Conservation (phyloP, 1,284 basidiomycete genomes). For the Microbotryum silenes-acaulis region DNA sequence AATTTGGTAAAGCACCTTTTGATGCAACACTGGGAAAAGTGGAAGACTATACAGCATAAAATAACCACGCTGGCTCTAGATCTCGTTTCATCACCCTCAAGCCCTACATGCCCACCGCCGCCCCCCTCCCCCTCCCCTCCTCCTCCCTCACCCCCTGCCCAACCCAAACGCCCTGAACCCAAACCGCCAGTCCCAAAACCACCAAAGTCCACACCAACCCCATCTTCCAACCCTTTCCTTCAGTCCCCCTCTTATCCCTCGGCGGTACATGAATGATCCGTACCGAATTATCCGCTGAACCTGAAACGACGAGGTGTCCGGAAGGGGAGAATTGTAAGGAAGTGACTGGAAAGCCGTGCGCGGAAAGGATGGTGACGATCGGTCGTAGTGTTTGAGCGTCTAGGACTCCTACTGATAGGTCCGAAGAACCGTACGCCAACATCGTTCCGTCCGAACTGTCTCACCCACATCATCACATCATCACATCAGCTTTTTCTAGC, state of each 20-base stretch:
- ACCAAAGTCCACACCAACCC: not conserved
- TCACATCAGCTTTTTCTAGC: not conserved
- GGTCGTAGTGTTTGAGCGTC: constrained; percentile 73
- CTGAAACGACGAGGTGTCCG: constrained; percentile 75
- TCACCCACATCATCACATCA: too few relatives aligned
- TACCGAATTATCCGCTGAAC: constrained; percentile 83
- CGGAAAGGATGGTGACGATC: constrained; percentile 74
- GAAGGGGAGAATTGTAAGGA: constrained; percentile 78
- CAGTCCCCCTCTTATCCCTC: not conserved
- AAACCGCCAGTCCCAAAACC: not conserved
- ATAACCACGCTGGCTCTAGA: too few relatives aligned
- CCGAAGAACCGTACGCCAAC: constrained; percentile 79
- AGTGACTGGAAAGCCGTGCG: constrained; percentile 92
- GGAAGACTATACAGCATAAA: too few relatives aligned
- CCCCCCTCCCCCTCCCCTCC: not conserved
- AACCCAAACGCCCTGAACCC: not conserved
- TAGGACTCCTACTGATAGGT: constrained; percentile 74
- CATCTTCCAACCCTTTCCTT: not conserved
- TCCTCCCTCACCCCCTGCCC: not conserved
- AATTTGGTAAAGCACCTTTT: too few relatives aligned
- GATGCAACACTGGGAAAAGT: too few relatives aligned
- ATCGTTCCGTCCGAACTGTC: constrained; percentile 67
- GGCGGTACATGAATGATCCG: constrained; percentile 68
- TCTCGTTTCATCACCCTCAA: too few relatives aligned
- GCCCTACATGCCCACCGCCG: too few relatives aligned